Percentiles rank a stretch among this genome's conserved stretches.
These are phyloP conservation scores for Botrytis byssoidea DNA, from an alignment of 2,329 filamentous ascomycete species.

Conservation along the genomic window DNA sequence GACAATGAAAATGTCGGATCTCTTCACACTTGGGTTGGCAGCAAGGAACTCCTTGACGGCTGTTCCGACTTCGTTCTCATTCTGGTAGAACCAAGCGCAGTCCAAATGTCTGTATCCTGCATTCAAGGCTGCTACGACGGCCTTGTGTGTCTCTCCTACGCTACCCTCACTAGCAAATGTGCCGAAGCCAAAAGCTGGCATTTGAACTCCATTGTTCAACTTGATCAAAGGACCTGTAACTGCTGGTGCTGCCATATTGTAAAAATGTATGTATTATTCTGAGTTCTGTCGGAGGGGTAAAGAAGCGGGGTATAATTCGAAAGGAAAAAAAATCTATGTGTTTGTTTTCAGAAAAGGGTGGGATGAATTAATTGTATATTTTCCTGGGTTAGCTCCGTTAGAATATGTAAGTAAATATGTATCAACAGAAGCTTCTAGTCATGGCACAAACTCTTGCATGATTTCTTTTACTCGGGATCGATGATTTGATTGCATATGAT, in stretches of 20 bases:
- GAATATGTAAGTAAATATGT: not conserved
- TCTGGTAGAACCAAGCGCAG: constrained; percentile 73
- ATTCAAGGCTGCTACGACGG: constrained; percentile 59
- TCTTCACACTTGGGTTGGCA: constrained; percentile 57
- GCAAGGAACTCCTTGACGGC: constrained; percentile 71
- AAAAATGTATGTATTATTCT: constrained; percentile 6
- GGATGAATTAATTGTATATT: not conserved
- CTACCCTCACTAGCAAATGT: constrained; percentile 36
- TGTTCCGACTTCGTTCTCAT: constrained; percentile 81
- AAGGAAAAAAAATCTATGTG: constrained; percentile 10
- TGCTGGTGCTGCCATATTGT: constrained; percentile 34
- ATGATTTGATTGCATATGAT: not conserved
- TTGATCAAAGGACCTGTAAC: constrained; percentile 25
- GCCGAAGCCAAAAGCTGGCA: constrained; percentile 48
- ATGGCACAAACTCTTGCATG: not conserved
- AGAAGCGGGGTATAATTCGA: constrained; percentile 12
- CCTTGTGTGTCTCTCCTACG: constrained; percentile 44
- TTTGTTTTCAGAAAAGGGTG: not conserved
- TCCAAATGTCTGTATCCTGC: constrained; percentile 67
- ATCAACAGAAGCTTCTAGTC: constrained; percentile 15
- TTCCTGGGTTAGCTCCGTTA: not conserved
- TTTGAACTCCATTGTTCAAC: constrained; percentile 40
- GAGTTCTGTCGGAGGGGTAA: not conserved
- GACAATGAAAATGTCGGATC: constrained; percentile 34
- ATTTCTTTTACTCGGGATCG: not conserved